Base-by-base conservation (phyloP, 2,329 filamentous ascomycete genomes). In the Aspergillus pseudoterreus region DNA sequence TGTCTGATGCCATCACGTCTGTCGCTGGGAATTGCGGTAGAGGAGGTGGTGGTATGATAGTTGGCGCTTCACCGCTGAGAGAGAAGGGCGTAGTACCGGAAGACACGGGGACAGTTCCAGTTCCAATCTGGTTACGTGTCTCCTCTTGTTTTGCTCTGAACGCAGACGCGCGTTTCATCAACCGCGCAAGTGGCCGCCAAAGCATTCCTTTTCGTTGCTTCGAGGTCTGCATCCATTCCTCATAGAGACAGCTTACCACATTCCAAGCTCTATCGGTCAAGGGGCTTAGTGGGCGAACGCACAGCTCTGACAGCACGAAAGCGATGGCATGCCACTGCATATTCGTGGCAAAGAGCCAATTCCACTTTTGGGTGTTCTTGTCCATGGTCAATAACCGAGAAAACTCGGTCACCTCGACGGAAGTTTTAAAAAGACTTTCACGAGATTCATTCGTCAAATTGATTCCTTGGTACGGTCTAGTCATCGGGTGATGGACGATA, bases 361-460 rank as follows among this genome's bases (percentile, higher is more conserved):
- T 76, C 83, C 83, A 87, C 61, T 82, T 81, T 60, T 78, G 74
- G 0, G 81, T 85, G 11, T 78, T 74, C 33, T 77, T 74, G 58
- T 90, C 85, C 0, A 78, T 82, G 59, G 87, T 82, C 12, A 91
- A 72, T 1, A 87, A 75, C 45, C 85, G 75, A 15, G 82, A 82
- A 63, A 88, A 84, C 66, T 92, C 88, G 43, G 90, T 79, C 22
- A 91, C 83, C 61, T 92, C 87, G 22, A 92, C 79, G 2, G 86
- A 84, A 0, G 85, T 87, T 21, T 85, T 72, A 64, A 90, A 88
- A 1, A 92, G 75, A 51, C 84, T 84, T 55, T 90, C 82, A 51
- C 83, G 82, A 8, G 82, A 82, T 44, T 85, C 84, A 45, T 81
- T 77, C 0, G 82, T 80, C 6, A 87, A 74, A 22, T 76, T 77